These are phyloP conservation scores for Phytophthora agathidicida DNA, from an alignment of 352 stramenopile genomes.

Conservation along the genomic window DNA sequence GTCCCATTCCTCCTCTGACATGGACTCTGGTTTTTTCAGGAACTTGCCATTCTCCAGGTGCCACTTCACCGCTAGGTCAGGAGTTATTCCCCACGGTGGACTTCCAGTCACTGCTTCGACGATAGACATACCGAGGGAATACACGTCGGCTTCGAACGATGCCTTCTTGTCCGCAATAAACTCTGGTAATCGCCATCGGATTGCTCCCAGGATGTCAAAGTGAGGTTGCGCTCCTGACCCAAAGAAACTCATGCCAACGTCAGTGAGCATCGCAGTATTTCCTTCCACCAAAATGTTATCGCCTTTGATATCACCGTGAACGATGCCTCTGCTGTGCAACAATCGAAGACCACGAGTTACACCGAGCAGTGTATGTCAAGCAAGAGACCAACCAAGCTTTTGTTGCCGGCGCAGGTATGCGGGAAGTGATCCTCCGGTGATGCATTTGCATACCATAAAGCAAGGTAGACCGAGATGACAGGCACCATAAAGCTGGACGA, in stretches of 20 bases:
- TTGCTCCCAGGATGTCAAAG: constrained; percentile 3
- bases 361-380: constrained; percentile 3
- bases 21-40: not conserved
- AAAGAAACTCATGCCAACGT: constrained; percentile 16
- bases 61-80: not conserved
- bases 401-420: not conserved
- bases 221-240: not conserved
- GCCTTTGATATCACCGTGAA: constrained; percentile 9
- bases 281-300: constrained; percentile 12
- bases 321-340: constrained; percentile 6
- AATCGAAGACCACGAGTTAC: constrained; percentile 10
- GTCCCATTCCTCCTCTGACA: constrained; percentile 2
- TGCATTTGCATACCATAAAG: constrained; percentile 12
- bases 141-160: constrained; percentile 12
- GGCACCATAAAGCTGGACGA: constrained; percentile 4
- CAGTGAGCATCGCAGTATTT: constrained; percentile 4
- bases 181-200: constrained; percentile 8
- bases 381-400: not conserved
- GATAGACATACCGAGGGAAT: constrained; percentile 11
- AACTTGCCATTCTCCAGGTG: constrained; percentile 5
- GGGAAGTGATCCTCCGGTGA: not conserved
- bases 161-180: not conserved
- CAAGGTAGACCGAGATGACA: constrained; percentile 6
- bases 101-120: constrained; percentile 5
- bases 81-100: not conserved